These are phyloP conservation scores for Auxenochlorella pyrenoidosa DNA, from an alignment of 139 green algal species.

Conservation along the genomic window DNA sequence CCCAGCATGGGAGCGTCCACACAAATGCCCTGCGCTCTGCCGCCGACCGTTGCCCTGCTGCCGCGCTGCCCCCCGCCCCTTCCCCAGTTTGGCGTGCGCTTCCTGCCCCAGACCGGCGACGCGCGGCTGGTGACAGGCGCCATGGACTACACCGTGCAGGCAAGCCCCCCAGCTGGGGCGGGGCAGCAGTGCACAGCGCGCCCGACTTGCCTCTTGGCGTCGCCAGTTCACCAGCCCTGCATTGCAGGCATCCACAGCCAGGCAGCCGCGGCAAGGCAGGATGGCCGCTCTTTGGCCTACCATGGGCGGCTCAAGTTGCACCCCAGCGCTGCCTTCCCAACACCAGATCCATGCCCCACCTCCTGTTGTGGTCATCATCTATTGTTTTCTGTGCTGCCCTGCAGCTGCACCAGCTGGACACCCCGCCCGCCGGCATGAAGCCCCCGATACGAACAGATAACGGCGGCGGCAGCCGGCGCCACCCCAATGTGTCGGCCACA, in stretches of 20 bases:
- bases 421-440: not conserved
- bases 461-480: not conserved
- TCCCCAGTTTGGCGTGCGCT: constrained; percentile 79
- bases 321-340: not conserved
- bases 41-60: too few species aligned
- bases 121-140: constrained; percentile 64
- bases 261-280: too few species aligned
- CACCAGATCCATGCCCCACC: not conserved
- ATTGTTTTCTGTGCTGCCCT: not conserved
- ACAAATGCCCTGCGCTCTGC: too few species aligned
- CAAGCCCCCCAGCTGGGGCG: constrained; percentile 26
- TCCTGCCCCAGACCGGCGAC: constrained; percentile 78
- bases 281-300: too few species aligned
- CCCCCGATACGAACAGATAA: not conserved
- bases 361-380: not conserved
- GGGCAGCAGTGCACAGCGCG: too few species aligned
- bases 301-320: too few species aligned
- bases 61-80: too few species aligned
- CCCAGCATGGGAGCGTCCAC: too few species aligned
- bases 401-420: constrained; percentile 15
- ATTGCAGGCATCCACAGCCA: too few species aligned
- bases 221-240: too few species aligned
- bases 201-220: too few species aligned
- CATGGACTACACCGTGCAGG: constrained; percentile 84
- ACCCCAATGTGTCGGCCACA: not conserved